phyloP scores from a whole-genome alignment of 306 rosid species.

The Bauhinia variegata region DNA sequence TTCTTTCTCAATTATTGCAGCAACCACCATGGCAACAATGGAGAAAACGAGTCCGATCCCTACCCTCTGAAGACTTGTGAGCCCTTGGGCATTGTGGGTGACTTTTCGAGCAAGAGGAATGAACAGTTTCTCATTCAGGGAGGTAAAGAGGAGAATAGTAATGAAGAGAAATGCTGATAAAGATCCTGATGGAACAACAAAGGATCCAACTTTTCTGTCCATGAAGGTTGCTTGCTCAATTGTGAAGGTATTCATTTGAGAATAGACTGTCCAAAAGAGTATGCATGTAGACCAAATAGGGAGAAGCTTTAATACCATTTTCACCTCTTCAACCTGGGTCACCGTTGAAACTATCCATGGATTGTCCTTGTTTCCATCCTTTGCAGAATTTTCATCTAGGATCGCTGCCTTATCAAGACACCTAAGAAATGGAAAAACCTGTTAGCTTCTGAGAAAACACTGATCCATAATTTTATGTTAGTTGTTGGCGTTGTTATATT shows the following conservation, averaged over 20 bases:
- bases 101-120: conserved; percentile 77
- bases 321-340: conserved; percentile 87
- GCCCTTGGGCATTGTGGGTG: conserved; percentile 72
- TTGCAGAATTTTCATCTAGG: conserved; percentile 50
- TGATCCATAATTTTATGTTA: not conserved
- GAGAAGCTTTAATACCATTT: conserved; percentile 78
- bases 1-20: conserved; percentile 68
- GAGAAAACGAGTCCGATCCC: conserved; percentile 88
- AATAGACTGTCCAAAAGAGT: conserved; percentile 91
- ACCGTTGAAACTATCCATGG: conserved; percentile 77
- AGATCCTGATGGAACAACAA: conserved; percentile 75
- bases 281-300: conserved; percentile 97
- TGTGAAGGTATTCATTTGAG: conserved; percentile 94
- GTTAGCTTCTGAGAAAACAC: conserved; percentile 10
- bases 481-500: not conserved
- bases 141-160: conserved; percentile 77
- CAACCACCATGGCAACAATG: conserved; percentile 63
- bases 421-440: conserved; percentile 40
- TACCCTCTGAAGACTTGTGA: conserved; percentile 89
- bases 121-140: conserved; percentile 72
- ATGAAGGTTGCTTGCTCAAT: conserved; percentile 96
- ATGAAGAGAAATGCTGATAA: conserved; percentile 72
- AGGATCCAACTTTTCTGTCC: conserved; percentile 63
- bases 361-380: conserved; percentile 46
- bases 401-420: conserved; percentile 94